Conservation (phyloP, 306 rosid genomes). For the apple (Malus domestica) region DNA sequence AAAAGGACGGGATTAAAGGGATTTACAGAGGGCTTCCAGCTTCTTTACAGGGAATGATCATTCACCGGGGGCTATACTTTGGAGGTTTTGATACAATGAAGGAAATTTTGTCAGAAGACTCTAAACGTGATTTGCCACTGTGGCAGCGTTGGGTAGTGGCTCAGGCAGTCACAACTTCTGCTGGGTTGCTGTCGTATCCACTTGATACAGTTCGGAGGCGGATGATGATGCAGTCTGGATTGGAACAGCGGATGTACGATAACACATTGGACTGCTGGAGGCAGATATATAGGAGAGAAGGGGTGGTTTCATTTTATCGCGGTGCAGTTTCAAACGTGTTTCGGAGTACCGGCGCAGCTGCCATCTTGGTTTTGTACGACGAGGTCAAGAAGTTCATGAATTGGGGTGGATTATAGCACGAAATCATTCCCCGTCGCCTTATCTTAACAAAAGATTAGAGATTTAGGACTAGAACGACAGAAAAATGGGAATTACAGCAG, state of each 20-base stretch:
- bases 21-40: conserved; percentile 93
- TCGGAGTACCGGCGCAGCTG: conserved; percentile 91
- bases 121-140: conserved; percentile 42
- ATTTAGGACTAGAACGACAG: conserved; percentile 16
- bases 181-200: conserved; percentile 83
- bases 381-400: conserved; percentile 81
- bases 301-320: conserved; percentile 80
- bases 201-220: conserved; percentile 90
- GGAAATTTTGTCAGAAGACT: conserved; percentile 49
- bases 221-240: conserved; percentile 99
- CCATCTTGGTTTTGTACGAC: conserved; percentile 85
- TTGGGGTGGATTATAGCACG: conserved; percentile 50
- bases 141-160: conserved; percentile 91
- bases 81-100: conserved; percentile 92
- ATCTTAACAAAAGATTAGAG: conserved; percentile 23
- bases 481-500: conserved; percentile 16
- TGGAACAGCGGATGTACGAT: conserved; percentile 51
- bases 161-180: conserved; percentile 89
- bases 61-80: conserved; percentile 88
- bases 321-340: conserved; percentile 76
- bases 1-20: conserved; percentile 64
- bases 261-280: conserved; percentile 84
- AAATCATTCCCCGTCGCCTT: background rate
- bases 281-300: conserved; percentile 64
- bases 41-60: conserved; percentile 82